Conservation (phyloP, 2,329 filamentous ascomycete species). For the Aspergillus ustus region DNA sequence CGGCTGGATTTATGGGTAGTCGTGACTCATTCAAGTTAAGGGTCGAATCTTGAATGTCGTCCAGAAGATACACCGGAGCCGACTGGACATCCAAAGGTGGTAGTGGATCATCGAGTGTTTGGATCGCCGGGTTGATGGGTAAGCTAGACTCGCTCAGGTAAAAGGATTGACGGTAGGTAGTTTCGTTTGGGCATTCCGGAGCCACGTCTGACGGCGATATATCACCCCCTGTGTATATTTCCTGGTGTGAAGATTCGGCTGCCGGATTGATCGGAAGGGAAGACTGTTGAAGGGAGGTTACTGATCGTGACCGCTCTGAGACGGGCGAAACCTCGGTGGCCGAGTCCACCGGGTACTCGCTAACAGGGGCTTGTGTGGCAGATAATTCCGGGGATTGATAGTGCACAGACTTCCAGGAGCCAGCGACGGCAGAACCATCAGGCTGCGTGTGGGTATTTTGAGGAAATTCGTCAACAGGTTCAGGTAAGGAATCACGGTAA, state of each 20-base stretch:
- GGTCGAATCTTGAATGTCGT: neutral
- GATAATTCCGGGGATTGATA: slow-evolving; percentile 21
- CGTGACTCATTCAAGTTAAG: neutral
- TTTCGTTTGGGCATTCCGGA: neutral
- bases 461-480: slow-evolving; percentile 11
- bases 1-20: neutral
- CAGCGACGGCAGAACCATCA: slow-evolving; percentile 31
- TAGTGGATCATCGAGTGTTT: neutral
- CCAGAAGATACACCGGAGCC: neutral
- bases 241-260: slow-evolving; percentile 15
- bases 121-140: neutral
- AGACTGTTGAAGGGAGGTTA: slow-evolving; percentile 35
- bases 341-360: slow-evolving; percentile 2
- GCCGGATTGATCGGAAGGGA: slow-evolving; percentile 41
- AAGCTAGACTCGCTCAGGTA: slow-evolving; percentile 1
- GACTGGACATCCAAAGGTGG: neutral
- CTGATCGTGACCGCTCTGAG: slow-evolving; percentile 18
- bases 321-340: slow-evolving; percentile 19
- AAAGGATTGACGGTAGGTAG: neutral
- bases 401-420: slow-evolving; percentile 19
- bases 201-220: neutral
- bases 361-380: slow-evolving; percentile 16
- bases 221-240: neutral
- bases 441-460: slow-evolving; percentile 19
- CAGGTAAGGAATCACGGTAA: slow-evolving; percentile 17